phyloP scores from a whole-genome alignment of 805 yeast species.

The Pichia membranifaciens region DNA sequence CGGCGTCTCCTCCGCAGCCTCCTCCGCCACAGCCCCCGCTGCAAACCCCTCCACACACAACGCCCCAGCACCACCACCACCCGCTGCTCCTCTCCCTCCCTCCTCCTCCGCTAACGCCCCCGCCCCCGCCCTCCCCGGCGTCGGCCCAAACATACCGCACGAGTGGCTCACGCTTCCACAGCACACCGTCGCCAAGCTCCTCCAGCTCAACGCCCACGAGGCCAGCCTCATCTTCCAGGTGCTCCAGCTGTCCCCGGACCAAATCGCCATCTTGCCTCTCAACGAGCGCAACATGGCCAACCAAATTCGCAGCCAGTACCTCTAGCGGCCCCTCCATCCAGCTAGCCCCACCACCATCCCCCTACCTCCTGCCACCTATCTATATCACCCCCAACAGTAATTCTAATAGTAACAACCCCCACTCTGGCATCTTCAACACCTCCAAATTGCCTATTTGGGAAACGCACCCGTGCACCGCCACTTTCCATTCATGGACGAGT shows the following conservation, averaged over 20 bases:
- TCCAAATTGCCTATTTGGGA: no score
- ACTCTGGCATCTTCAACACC: no score
- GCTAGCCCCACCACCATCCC: not conserved
- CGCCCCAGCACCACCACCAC: not conserved
- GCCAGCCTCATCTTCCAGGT: slow-evolving; percentile 53
- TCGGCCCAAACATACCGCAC: slow-evolving; percentile 22
- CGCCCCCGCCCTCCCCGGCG: not conserved
- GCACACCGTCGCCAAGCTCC: slow-evolving; percentile 44
- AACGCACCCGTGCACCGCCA: not conserved
- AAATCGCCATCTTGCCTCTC: slow-evolving; percentile 42
- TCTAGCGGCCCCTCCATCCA: slow-evolving; percentile 18
- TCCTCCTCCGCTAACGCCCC: not conserved
- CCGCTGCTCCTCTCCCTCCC: not conserved
- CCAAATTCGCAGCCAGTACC: slow-evolving; percentile 49
- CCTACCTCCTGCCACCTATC: no score
- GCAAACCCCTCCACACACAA: slow-evolving; percentile 1
- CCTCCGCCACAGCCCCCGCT: slow-evolving; percentile 6
- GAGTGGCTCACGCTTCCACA: slow-evolving; percentile 47
- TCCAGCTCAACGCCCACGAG: slow-evolving; percentile 49
- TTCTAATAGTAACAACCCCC: no score
- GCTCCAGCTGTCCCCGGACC: slow-evolving; percentile 43
- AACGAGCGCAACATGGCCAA: slow-evolving; percentile 52
- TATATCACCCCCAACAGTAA: no score
- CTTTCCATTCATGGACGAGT: no score
- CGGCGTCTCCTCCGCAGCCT: slow-evolving; percentile 9